A percentile compares a stretch with the other conserved stretches of the same genome.
These are phyloP conservation scores for Saururus chinensis DNA, from an alignment of 164 flowering plant genomes.

Conservation along the genomic window DNA sequence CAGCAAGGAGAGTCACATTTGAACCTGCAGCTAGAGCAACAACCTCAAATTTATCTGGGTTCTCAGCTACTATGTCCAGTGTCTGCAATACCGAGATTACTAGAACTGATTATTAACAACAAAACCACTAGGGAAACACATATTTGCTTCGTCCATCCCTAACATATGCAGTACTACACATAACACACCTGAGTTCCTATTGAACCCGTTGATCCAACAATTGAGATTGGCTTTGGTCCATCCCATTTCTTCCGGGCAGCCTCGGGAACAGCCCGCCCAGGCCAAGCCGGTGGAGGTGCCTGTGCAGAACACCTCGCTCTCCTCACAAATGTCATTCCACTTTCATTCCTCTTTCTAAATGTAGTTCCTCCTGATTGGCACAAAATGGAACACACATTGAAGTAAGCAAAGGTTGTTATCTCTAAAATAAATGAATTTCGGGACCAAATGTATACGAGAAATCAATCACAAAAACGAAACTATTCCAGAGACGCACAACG, in stretches of 20 bases:
- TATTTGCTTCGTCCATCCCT: not conserved
- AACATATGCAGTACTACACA: not conserved
- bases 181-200: slow-evolving; percentile 90
- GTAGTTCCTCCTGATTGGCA: not conserved
- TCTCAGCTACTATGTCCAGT: slow-evolving; percentile 90
- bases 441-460: not conserved
- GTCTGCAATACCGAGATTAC: slow-evolving; percentile 43
- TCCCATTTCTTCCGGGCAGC: slow-evolving; percentile 56
- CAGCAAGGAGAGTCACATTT: slow-evolving; percentile 93
- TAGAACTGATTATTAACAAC: not conserved
- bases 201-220: slow-evolving; percentile 95
- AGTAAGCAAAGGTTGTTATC: not conserved
- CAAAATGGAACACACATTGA: not conserved
- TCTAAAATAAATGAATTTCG: too few species aligned
- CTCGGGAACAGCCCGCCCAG: slow-evolving; percentile 71
- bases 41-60: slow-evolving; percentile 83
- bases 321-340: not conserved
- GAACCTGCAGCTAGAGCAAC: slow-evolving; percentile 99
- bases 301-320: slow-evolving; percentile 7
- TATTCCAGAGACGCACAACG: not conserved
- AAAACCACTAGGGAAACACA: not conserved
- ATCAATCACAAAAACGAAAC: not conserved
- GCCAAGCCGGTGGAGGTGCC: slow-evolving; percentile 95
- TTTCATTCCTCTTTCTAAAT: not conserved
- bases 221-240: slow-evolving; percentile 87